These are phyloP conservation scores for Neoboletus brunneissimus DNA, from an alignment of 768 basidiomycete genomes.

Conservation along the genomic window DNA sequence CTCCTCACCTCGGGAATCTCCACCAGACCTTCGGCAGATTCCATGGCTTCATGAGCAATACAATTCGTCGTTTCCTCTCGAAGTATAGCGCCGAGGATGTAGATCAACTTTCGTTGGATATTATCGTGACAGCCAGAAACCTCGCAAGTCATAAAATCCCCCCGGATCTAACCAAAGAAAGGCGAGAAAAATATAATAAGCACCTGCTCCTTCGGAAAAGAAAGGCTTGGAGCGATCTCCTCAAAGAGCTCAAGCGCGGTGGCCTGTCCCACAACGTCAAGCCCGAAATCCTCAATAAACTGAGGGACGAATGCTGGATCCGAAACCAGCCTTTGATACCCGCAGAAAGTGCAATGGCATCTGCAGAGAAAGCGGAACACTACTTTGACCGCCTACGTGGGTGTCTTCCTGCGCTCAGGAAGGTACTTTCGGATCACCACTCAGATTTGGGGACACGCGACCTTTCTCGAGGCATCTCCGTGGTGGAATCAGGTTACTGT, in stretches of 20 bases:
- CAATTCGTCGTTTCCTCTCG: slow-evolving; percentile 43
- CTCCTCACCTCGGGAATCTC: slow-evolving; percentile 48
- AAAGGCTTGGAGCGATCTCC: slow-evolving; percentile 85
- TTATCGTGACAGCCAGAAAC: slow-evolving; percentile 59
- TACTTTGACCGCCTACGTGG: slow-evolving; percentile 66
- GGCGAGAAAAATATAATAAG: slow-evolving; percentile 63
- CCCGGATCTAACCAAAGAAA: slow-evolving; percentile 42
- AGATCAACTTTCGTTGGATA: slow-evolving; percentile 55
- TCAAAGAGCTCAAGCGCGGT: slow-evolving; percentile 80
- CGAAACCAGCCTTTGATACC: slow-evolving; percentile 55
- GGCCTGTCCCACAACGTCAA: slow-evolving; percentile 75
- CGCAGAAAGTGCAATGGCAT: slow-evolving; percentile 16
- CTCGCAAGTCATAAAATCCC: slow-evolving; percentile 51
- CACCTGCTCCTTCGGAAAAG: slow-evolving; percentile 77
- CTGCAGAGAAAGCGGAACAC: slow-evolving; percentile 46
- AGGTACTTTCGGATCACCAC: slow-evolving; percentile 66
- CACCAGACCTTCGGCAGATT: slow-evolving; percentile 52
- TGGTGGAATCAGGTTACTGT: slow-evolving; percentile 76
- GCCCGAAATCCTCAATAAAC: slow-evolving; percentile 60
- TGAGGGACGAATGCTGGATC: slow-evolving; percentile 58
- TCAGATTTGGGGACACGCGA: slow-evolving; percentile 84
- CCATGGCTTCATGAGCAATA: slow-evolving; percentile 39
- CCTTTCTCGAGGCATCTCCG: slow-evolving; percentile 70
- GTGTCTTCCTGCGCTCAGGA: slow-evolving; percentile 63
- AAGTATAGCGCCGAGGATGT: slow-evolving; percentile 41